These are phyloP conservation scores for Cryptosporidium viatorum DNA, from an alignment of 169 alveolate genomes.

Conservation along the genomic window DNA sequence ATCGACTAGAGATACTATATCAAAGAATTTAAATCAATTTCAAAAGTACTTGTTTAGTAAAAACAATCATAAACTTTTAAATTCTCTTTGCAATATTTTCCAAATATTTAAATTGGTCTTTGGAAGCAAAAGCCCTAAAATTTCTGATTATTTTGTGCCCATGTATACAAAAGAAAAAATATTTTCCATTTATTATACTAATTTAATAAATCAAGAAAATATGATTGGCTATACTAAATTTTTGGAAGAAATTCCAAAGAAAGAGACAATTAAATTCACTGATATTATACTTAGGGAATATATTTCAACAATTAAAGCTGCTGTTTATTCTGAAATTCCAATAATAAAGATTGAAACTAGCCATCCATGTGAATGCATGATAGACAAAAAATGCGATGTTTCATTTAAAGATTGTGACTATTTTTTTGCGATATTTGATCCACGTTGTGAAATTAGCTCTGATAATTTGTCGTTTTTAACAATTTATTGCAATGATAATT, in stretches of 20 bases:
- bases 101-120: conserved; percentile 12
- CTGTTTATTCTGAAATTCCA: conserved; percentile 34
- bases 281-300: conserved; percentile 9
- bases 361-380: conserved; percentile 74
- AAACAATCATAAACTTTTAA: not conserved
- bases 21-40: not conserved
- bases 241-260: not conserved
- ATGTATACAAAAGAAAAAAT: not conserved
- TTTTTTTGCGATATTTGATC: conserved; percentile 75
- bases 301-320: conserved; percentile 2
- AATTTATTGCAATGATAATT: conserved; percentile 45
- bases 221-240: conserved; percentile 3
- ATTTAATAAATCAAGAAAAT: not conserved
- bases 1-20: not conserved
- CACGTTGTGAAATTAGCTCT: conserved; percentile 75
- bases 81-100: not conserved
- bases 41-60: not conserved
- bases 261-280: not conserved
- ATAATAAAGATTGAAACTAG: conserved; percentile 58
- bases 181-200: not conserved
- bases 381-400: conserved; percentile 32
- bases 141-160: conserved; percentile 16
- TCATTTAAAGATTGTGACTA: conserved; percentile 69
- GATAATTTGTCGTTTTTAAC: conserved; percentile 62
- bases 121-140: conserved; percentile 28